Conservation (phyloP, 257 asterid species). For the Nicotiana knightiana region DNA sequence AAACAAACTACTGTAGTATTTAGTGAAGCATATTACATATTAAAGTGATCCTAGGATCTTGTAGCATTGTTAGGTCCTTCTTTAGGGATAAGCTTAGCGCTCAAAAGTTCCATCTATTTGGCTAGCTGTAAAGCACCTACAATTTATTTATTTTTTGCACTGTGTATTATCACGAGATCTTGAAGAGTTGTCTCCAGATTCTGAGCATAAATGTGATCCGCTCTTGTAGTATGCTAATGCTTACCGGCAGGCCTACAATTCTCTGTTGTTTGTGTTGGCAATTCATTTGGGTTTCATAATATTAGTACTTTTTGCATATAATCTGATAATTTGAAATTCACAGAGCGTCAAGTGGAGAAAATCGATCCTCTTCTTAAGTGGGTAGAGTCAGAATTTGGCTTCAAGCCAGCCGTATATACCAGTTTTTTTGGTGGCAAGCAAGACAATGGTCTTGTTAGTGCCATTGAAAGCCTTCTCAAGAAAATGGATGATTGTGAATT, state of each 20-base stretch:
- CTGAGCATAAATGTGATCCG: not conserved
- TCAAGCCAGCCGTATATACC: conserved; percentile 58
- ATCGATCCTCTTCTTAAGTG: conserved; percentile 65
- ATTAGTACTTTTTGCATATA: not conserved
- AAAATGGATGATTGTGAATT: conserved; percentile 61
- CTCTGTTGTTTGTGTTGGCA: not conserved
- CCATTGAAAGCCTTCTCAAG: conserved; percentile 57
- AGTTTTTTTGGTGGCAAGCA: conserved; percentile 89
- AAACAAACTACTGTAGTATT: not conserved
- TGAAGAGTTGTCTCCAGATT: not conserved
- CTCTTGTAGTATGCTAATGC: not conserved
- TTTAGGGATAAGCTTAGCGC: not conserved
- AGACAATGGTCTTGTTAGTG: conserved; percentile 55
- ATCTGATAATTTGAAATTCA: conserved; percentile 2
- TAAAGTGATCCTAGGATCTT: conserved; percentile 12
- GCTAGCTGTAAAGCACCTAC: not conserved
- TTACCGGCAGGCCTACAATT: not conserved
- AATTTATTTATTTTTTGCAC: not conserved
- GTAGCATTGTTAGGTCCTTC: not conserved
- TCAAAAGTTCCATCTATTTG: not conserved
- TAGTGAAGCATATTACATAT: not conserved
- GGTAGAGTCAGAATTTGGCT: conserved; percentile 84
- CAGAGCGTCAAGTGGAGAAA: conserved; percentile 84
- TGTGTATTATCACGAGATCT: not conserved
- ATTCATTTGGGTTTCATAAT: not conserved